Evolutionary conservation across 306 rosid genomes (phyloP).

Genomic region (Comarum palustre): DNA sequence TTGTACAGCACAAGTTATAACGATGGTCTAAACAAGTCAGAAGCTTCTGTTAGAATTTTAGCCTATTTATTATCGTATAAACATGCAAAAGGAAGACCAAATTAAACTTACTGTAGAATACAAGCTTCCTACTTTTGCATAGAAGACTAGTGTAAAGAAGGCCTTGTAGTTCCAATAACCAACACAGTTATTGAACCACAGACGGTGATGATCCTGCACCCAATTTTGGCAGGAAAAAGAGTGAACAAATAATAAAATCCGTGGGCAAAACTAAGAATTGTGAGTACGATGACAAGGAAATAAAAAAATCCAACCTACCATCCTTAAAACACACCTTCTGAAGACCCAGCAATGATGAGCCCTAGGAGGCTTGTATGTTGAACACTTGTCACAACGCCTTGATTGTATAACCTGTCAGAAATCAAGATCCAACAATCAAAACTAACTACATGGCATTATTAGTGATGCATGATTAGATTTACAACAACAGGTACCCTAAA

Average conservation of each 20-base stretch:
- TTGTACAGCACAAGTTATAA: conserved; percentile 49
- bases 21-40: conserved; percentile 39
- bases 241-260: neutral
- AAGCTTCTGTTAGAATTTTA: conserved; percentile 20
- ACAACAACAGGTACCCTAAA: neutral
- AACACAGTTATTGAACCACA: conserved; percentile 86
- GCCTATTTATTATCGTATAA: conserved; percentile 1
- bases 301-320: conserved; percentile 57
- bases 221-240: conserved; percentile 27
- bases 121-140: conserved; percentile 54
- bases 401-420: conserved; percentile 38
- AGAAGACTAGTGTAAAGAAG: conserved; percentile 52
- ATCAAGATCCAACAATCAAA: conserved; percentile 20
- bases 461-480: neutral
- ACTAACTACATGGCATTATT: neutral
- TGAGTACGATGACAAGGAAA: neutral
- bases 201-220: conserved; percentile 89
- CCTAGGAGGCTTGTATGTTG: conserved; percentile 76
- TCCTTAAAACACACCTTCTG: conserved; percentile 82
- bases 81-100: conserved; percentile 18
- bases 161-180: conserved; percentile 92
- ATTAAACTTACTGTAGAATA: conserved; percentile 56
- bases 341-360: conserved; percentile 94
- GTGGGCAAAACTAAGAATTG: conserved; percentile 14
- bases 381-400: conserved; percentile 73